Evolutionary conservation across 768 basidiomycete genomes (phyloP).

Genomic region (Paxillus involutus): DNA sequence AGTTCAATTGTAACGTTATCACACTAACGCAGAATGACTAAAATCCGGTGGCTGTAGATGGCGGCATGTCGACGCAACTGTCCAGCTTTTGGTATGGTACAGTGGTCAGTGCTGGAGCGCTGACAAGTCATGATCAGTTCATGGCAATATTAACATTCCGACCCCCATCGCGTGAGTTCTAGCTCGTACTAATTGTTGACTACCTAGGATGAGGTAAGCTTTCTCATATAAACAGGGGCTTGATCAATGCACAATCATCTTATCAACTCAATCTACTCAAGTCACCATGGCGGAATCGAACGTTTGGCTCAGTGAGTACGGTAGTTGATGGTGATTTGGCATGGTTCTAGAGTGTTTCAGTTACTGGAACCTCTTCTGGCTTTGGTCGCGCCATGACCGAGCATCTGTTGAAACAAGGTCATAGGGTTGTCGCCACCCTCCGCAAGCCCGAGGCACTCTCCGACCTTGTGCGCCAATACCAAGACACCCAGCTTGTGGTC

Average conservation of each 20-base stretch:
- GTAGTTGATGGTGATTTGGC: neutral
- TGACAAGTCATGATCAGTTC: too few species aligned
- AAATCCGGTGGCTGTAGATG: too few species aligned
- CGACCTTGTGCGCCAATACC: slow-evolving; percentile 19
- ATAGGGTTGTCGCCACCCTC: slow-evolving; percentile 39
- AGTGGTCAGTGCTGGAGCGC: too few species aligned
- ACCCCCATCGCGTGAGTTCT: too few species aligned
- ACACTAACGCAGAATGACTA: too few species aligned
- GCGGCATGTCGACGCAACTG: too few species aligned
- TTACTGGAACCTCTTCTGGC: slow-evolving; percentile 37
- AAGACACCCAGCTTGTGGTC: slow-evolving; percentile 11
- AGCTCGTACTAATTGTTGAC: too few species aligned
- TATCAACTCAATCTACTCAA: neutral
- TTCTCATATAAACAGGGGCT: neutral
- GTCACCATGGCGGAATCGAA: slow-evolving; percentile 10
- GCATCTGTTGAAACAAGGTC: slow-evolving; percentile 30
- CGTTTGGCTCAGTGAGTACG: slow-evolving; percentile 17
- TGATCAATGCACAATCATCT: neutral
- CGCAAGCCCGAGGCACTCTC: slow-evolving; percentile 29
- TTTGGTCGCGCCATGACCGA: slow-evolving; percentile 34
- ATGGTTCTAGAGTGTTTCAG: slow-evolving; percentile 12
- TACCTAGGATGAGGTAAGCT: neutral
- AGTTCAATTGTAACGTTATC: too few species aligned
- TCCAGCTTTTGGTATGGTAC: too few species aligned
- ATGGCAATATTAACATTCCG: too few species aligned